Evolutionary conservation across 257 asterid species (phyloP), one percentile per base, ranked within the genome.

Genomic region (Solanum dulcamara): DNA sequence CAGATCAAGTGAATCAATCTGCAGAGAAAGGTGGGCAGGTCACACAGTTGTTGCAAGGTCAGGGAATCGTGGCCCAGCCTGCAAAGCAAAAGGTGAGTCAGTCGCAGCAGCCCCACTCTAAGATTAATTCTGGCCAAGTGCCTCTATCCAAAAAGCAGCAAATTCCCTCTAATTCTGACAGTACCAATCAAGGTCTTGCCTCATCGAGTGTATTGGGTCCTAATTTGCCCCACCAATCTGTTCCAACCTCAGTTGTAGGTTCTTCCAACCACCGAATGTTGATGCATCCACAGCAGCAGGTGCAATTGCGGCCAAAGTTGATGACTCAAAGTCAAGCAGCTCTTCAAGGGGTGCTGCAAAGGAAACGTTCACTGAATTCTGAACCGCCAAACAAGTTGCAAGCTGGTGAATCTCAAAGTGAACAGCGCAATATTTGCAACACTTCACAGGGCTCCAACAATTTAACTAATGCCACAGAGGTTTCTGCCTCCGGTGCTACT

Each of bases 231-330:
- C 93, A 84, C 82, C 95, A 89, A 84, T 84, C 97, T 32, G 89
- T 84, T 84, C 84, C 91, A 67, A 81, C 95, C 22, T 62, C 80
- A 87, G 87, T 80, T 48, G 59, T 75, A 82, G 85, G 89, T 88
- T 90, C 94, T 84, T 85, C 93, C 66, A 91, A 86, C 89, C 92
- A 91, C 83, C 92, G 60, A 68, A 32, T 79, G 83, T 48, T 79
- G 83, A 79, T 79, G 64, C 83, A 79, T 79, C 64, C 83, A 79
- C 88, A 84, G 33, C 72, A 82, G 24, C 93, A 90, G 88, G 84
- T 84, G 46, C 91, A 90, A 15, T 83, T 90, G 68, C 93, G 88
- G 74, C 94, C 92, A 81, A 96, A 93, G 91, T 75, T 88, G n/a
- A 84, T 72, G 70, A 94, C 86, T 92, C 94, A 88, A 85, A 91